phyloP scores from a whole-genome alignment of 176 grass and related monocot species.

The Aegilops tauschii region DNA sequence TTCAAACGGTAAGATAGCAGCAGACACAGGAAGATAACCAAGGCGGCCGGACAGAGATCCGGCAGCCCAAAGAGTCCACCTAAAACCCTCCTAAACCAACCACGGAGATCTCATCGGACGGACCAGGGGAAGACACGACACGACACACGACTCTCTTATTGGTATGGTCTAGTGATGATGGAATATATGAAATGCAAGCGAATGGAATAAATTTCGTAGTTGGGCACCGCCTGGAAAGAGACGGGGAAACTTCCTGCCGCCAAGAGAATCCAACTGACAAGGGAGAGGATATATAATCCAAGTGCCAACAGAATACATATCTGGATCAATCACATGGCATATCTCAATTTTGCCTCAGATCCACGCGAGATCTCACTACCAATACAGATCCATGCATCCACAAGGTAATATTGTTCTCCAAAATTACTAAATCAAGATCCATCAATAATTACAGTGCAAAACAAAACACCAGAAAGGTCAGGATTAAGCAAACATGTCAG shows the following conservation, averaged over 20 bases:
- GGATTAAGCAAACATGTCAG: too few relatives aligned
- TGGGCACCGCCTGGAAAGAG: too few relatives aligned
- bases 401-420: too few relatives aligned
- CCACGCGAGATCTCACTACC: background rate
- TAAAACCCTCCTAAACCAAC: background rate
- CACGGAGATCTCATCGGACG: background rate
- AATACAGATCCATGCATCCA: too few relatives aligned
- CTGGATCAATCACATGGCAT: background rate
- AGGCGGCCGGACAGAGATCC: background rate
- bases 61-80: background rate
- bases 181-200: too few relatives aligned
- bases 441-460: too few relatives aligned
- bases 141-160: conserved; percentile 13
- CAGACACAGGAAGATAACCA: background rate
- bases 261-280: background rate
- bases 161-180: too few relatives aligned
- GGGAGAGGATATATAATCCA: background rate
- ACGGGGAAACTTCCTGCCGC: background rate
- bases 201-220: too few relatives aligned
- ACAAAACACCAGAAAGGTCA: too few relatives aligned
- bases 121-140: background rate
- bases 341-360: background rate
- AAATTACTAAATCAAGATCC: too few relatives aligned
- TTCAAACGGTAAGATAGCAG: background rate
- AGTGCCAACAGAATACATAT: background rate